Evolutionary conservation across 495 filamentous ascomycete species (phyloP).

Genomic region (Lasiosphaeria ovina): DNA sequence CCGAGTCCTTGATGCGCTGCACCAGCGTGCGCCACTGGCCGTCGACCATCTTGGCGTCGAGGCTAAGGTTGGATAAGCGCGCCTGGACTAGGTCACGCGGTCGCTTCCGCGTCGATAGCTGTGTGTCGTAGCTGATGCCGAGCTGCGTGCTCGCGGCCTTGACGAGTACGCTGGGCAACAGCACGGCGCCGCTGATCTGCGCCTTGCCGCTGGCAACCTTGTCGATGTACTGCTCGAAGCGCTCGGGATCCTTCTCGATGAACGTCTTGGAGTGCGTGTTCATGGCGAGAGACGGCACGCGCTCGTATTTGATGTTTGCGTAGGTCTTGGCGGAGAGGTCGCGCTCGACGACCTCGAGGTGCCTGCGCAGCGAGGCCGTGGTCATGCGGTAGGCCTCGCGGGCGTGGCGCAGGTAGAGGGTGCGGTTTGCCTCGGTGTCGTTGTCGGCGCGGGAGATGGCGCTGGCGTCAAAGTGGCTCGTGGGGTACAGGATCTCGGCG

Average conservation of each 20-base stretch:
- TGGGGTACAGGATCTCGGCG: constrained; percentile 45
- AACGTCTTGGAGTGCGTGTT: constrained; percentile 42
- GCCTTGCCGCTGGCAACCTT: constrained; percentile 34
- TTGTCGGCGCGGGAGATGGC: constrained; percentile 1
- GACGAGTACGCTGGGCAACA: constrained; percentile 43
- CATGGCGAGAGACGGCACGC: constrained; percentile 50
- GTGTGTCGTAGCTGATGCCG: not conserved
- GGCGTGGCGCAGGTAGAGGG: constrained; percentile 45
- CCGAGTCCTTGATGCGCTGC: constrained; percentile 44
- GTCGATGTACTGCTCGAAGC: constrained; percentile 41
- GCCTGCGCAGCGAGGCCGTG: constrained; percentile 40
- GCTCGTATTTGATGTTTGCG: constrained; percentile 44
- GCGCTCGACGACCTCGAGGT: constrained; percentile 47
- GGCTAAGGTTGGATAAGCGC: not conserved
- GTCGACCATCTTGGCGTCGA: constrained; percentile 31
- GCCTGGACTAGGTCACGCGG: not conserved
- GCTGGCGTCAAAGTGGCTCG: constrained; percentile 8
- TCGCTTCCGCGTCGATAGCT: constrained; percentile 10
- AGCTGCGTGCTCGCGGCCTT: constrained; percentile 7
- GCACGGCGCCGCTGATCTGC: constrained; percentile 43
- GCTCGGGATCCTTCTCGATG: constrained; percentile 38
- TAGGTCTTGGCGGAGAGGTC: constrained; percentile 38
- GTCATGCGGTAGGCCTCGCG: constrained; percentile 43
- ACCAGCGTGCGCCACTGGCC: constrained; percentile 50
- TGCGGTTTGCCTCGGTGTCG: constrained; percentile 29